A percentile compares a stretch with the other conserved stretches of the same genome.
Conservation (phyloP, 306 rosid genomes). For the Prunus mongolica region DNA sequence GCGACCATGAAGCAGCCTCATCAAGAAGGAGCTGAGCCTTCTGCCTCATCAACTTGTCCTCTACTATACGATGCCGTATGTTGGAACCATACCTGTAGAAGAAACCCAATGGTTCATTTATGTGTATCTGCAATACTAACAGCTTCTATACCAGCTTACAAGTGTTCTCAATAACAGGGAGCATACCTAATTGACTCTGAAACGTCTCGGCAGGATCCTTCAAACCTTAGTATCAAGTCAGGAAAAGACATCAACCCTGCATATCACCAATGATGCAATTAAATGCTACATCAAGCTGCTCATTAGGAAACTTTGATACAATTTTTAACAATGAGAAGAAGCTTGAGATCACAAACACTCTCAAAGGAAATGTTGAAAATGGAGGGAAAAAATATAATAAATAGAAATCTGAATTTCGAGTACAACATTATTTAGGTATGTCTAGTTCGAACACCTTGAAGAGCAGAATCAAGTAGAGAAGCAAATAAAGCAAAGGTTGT, state of each 20-base stretch:
- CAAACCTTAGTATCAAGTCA: slow-evolving; percentile 72
- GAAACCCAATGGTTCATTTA: slow-evolving; percentile 2
- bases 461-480: slow-evolving; percentile 74
- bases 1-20: slow-evolving; percentile 99
- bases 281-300: not conserved
- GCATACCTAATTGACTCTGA: slow-evolving; percentile 79
- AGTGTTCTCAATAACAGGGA: slow-evolving; percentile 12
- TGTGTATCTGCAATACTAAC: slow-evolving; percentile 16
- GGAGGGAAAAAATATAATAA: not conserved
- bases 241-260: slow-evolving; percentile 80
- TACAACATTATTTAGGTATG: slow-evolving; percentile 10
- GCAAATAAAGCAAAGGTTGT: slow-evolving; percentile 64
- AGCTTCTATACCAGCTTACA: not conserved
- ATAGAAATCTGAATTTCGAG: not conserved
- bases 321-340: not conserved
- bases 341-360: not conserved
- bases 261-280: slow-evolving; percentile 7
- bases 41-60: slow-evolving; percentile 95
- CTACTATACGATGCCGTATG: slow-evolving; percentile 67
- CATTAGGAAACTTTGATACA: not conserved
- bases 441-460: slow-evolving; percentile 59
- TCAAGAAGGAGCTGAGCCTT: slow-evolving; percentile 87
- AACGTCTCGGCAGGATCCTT: slow-evolving; percentile 69
- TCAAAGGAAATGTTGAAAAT: not conserved
- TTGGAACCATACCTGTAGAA: slow-evolving; percentile 61